A percentile compares a stretch with the other conserved stretches of the same genome.
phyloP scores from a whole-genome alignment of 73 alveolate genomes.

The Paramecium sexaurelia region DNA sequence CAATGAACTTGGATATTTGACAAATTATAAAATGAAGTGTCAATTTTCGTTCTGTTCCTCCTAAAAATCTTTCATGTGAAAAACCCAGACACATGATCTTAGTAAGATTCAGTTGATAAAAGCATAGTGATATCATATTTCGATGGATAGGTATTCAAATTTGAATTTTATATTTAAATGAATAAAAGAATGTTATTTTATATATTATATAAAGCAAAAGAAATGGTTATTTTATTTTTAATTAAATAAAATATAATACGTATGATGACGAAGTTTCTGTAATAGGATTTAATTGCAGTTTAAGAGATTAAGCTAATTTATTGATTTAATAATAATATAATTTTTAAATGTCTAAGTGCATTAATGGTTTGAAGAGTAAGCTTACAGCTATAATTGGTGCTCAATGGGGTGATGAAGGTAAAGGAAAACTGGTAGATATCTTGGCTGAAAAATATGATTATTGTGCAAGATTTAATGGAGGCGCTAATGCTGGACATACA shows the following conservation, averaged over 20 bases:
- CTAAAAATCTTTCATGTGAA: too few relatives aligned
- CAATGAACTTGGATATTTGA: too few relatives aligned
- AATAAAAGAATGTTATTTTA: too few relatives aligned
- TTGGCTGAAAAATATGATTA: constrained; percentile 85
- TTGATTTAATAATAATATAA: constrained; percentile 24
- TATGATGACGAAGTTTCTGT: constrained; percentile 52
- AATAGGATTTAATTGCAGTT: constrained; percentile 50
- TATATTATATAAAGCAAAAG: too few relatives aligned
- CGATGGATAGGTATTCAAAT: constrained; percentile 61
- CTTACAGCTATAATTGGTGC: constrained; percentile 90
- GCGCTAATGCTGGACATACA: constrained; percentile 98
- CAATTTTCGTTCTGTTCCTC: too few relatives aligned
- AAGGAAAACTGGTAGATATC: constrained; percentile 97
- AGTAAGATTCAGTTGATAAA: too few relatives aligned
- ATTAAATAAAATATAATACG: constrained; percentile 19
- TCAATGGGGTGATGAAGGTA: constrained; percentile 99
- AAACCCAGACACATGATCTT: too few relatives aligned
- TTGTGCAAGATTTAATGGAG: constrained; percentile 92
- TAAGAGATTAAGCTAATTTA: constrained; percentile 24
- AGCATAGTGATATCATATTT: too few relatives aligned
- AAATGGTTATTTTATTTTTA: background rate
- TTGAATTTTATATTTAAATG: too few relatives aligned
- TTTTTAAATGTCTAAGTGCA: constrained; percentile 34
- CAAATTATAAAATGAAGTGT: too few relatives aligned
- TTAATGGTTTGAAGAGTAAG: constrained; percentile 71